Conservation (phyloP, 306 rosid species). For the Medicago ruthenica region DNA sequence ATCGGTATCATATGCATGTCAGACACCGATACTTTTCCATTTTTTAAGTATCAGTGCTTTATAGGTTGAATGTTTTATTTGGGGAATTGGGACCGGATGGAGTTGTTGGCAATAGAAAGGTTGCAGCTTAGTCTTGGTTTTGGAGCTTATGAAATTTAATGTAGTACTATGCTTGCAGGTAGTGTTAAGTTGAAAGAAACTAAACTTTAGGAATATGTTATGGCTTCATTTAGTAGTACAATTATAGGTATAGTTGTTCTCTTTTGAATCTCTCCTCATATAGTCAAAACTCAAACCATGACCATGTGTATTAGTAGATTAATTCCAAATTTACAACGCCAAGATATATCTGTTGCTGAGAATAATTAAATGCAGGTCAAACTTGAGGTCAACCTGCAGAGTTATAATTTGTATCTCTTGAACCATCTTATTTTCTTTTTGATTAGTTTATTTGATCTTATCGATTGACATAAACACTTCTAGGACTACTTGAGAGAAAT, state of each 20-base stretch:
- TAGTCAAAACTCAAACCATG: conserved; percentile 17
- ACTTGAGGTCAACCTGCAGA: not conserved
- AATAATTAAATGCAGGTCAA: conserved; percentile 38
- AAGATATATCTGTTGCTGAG: conserved; percentile 17
- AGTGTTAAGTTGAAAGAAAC: conserved; percentile 30
- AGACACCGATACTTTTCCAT: too few species aligned
- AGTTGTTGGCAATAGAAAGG: not conserved
- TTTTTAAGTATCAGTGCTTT: too few species aligned
- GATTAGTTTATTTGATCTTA: too few species aligned
- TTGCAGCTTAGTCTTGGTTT: not conserved
- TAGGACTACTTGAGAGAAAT: too few species aligned
- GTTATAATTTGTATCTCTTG: not conserved
- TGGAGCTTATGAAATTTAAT: not conserved
- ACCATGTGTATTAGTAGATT: not conserved
- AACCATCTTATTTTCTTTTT: too few species aligned
- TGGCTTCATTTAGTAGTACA: conserved; percentile 13
- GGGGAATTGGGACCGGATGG: conserved; percentile 20
- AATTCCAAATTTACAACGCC: conserved; percentile 26
- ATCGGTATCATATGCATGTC: too few species aligned
- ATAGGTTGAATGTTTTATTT: not conserved
- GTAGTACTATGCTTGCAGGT: conserved; percentile 2
- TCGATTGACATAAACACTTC: too few species aligned
- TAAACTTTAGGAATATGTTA: not conserved
- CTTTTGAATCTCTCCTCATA: not conserved
- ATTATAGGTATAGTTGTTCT: not conserved